These are phyloP conservation scores for Nematodospora valgi DNA, from an alignment of 805 yeast species.

Conservation along the genomic window DNA sequence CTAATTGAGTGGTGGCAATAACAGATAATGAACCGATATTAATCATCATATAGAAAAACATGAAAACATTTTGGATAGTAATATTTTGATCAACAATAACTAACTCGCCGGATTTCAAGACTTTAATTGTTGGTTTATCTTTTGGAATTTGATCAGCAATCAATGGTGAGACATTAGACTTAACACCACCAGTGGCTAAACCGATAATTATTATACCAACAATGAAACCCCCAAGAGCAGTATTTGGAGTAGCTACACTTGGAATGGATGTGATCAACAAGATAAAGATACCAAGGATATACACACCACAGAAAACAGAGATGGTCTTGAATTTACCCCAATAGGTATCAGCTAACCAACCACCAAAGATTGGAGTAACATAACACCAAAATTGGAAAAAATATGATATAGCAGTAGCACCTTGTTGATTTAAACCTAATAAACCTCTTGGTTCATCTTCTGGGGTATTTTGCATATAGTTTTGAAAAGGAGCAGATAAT, in stretches of 20 bases:
- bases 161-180: conserved; percentile 68
- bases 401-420: conserved; percentile 68
- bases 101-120: conserved; percentile 34
- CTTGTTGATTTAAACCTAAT: conserved; percentile 53
- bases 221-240: conserved; percentile 61
- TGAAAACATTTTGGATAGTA: conserved; percentile 68
- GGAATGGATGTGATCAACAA: conserved; percentile 70
- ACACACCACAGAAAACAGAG: conserved; percentile 53
- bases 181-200: conserved; percentile 76
- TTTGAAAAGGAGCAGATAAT: conserved; percentile 67
- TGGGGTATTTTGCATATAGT: conserved; percentile 62
- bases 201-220: conserved; percentile 59
- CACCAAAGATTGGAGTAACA: conserved; percentile 73
- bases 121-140: conserved; percentile 33
- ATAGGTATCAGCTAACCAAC: conserved; percentile 67
- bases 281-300: conserved; percentile 59
- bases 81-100: conserved; percentile 56
- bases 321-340: conserved; percentile 72
- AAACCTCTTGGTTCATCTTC: conserved; percentile 41
- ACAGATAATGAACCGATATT: conserved; percentile 74
- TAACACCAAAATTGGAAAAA: conserved; percentile 80
- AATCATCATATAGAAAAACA: conserved; percentile 71
- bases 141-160: conserved; percentile 58
- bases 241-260: conserved; percentile 41
- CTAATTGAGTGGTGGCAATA: conserved; percentile 72